phyloP scores from a whole-genome alignment of 805 yeast species.

The Teunomyces barrocoloradensis region DNA sequence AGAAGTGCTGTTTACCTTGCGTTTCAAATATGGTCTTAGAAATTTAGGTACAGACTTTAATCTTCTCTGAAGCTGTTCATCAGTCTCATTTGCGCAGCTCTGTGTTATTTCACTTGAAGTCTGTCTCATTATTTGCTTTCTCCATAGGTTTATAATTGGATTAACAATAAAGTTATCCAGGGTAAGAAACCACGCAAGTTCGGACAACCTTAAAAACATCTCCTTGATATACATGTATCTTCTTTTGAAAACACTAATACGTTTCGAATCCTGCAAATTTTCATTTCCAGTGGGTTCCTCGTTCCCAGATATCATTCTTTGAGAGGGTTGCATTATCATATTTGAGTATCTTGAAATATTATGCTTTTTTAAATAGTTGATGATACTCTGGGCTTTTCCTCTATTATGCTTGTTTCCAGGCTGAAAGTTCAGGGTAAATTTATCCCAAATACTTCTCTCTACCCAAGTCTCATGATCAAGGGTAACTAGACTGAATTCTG shows the following conservation, averaged over 20 bases:
- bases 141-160: background rate
- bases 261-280: background rate
- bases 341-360: slow-evolving; percentile 27
- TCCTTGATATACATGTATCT: slow-evolving; percentile 19
- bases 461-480: slow-evolving; percentile 58
- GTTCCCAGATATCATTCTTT: slow-evolving; percentile 19
- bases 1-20: slow-evolving; percentile 13
- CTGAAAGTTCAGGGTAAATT: slow-evolving; percentile 4
- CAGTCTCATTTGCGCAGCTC: background rate
- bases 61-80: slow-evolving; percentile 6
- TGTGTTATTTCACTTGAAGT: background rate
- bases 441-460: slow-evolving; percentile 29
- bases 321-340: slow-evolving; percentile 27
- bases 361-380: slow-evolving; percentile 5
- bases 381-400: background rate
- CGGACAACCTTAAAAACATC: slow-evolving; percentile 17
- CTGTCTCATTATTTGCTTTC: background rate
- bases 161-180: background rate
- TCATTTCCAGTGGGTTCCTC: slow-evolving; percentile 4
- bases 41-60: slow-evolving; percentile 23
- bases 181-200: slow-evolving; percentile 19
- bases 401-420: background rate
- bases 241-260: slow-evolving; percentile 17
- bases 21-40: slow-evolving; percentile 24
- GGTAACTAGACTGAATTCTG: slow-evolving; percentile 50